These are phyloP conservation scores for Lumnitzera littorea DNA, from an alignment of 345 rosid genomes.

Conservation along the genomic window DNA sequence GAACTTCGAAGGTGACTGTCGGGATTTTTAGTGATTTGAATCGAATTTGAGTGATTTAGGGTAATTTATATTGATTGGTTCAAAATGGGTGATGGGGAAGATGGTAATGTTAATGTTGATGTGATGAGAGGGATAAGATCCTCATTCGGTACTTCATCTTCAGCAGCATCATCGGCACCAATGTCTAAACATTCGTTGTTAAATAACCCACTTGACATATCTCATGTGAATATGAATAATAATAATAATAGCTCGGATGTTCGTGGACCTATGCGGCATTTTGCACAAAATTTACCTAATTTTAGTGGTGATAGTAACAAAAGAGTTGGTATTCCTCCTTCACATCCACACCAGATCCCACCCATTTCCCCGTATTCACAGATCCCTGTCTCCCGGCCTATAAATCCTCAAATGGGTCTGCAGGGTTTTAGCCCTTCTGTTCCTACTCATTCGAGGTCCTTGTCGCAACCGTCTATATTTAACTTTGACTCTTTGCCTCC, in stretches of 20 bases:
- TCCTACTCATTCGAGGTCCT: slow-evolving; percentile 66
- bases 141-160: slow-evolving; percentile 46
- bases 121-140: slow-evolving; percentile 69
- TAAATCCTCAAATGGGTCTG: slow-evolving; percentile 43
- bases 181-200: slow-evolving; percentile 39
- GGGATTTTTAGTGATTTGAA: not conserved
- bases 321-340: slow-evolving; percentile 80
- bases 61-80: not conserved
- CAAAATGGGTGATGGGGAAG: slow-evolving; percentile 64
- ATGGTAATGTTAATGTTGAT: slow-evolving; percentile 41
- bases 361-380: slow-evolving; percentile 85
- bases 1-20: not conserved
- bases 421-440: slow-evolving; percentile 32
- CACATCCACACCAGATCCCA: slow-evolving; percentile 77
- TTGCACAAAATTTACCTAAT: slow-evolving; percentile 21
- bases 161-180: slow-evolving; percentile 13
- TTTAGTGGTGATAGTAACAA: slow-evolving; percentile 32
- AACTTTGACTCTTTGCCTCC: slow-evolving; percentile 82
- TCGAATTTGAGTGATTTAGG: not conserved
- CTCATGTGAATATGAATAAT: slow-evolving; percentile 30
- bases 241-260: slow-evolving; percentile 21
- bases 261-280: slow-evolving; percentile 45
- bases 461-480: slow-evolving; percentile 80
- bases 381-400: slow-evolving; percentile 59
- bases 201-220: slow-evolving; percentile 42